Evolutionary conservation across 768 basidiomycete species (phyloP).

Genomic region (Suillus variegatus): DNA sequence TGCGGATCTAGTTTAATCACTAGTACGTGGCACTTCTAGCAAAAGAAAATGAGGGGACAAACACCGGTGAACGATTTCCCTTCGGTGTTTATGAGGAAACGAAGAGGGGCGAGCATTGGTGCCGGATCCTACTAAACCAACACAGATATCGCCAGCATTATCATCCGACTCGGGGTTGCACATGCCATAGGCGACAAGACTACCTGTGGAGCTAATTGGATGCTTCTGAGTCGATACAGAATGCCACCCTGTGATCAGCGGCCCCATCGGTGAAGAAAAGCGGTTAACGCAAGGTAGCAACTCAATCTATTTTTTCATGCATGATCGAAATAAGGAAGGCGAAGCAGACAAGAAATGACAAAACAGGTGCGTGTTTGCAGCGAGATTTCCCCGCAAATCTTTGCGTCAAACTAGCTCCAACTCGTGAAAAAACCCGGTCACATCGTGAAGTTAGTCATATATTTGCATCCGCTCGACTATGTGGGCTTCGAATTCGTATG

Average conservation of each 20-base stretch:
- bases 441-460: not conserved
- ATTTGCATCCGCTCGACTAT: not conserved
- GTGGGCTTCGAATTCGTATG: not conserved
- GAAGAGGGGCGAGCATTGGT: constrained; percentile 1
- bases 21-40: constrained; percentile 3
- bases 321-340: not conserved
- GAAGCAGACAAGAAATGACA: not conserved
- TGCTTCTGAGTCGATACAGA: not conserved
- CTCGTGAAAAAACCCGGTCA: not conserved
- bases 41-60: not conserved
- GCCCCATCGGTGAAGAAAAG: constrained; percentile 1
- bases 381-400: not conserved
- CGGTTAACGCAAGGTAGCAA: not conserved
- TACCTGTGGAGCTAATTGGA: not conserved
- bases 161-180: not conserved
- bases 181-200: not conserved
- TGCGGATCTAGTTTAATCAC: not conserved
- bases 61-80: not conserved
- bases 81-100: constrained; percentile 8
- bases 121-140: not conserved
- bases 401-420: not conserved
- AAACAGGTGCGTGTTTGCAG: not conserved
- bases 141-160: constrained; percentile 4
- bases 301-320: constrained; percentile 4
- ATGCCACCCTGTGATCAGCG: not conserved